These are phyloP conservation scores for Bauhinia variegata DNA, from an alignment of 306 rosid species.

Conservation along the genomic window DNA sequence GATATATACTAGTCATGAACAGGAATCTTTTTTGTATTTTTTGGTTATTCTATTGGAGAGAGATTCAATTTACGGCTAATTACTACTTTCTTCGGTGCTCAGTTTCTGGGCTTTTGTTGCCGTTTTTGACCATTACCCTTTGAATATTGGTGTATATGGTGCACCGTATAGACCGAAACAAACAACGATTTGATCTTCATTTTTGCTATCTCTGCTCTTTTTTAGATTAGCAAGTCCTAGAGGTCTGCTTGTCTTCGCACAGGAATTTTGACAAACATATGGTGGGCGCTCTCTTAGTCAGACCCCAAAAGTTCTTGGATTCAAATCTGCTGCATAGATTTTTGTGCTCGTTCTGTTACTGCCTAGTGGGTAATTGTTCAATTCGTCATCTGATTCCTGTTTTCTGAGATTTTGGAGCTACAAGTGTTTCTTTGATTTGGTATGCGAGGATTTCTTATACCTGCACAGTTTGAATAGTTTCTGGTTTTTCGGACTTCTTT, in stretches of 20 bases:
- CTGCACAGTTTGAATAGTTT: neutral
- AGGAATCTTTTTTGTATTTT: too few species aligned
- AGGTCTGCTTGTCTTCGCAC: neutral
- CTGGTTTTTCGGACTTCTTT: neutral
- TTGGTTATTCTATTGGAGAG: too few species aligned
- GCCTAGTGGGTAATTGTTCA: neutral
- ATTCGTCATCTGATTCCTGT: neutral
- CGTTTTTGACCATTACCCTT: neutral
- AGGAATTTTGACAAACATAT: neutral
- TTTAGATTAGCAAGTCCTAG: neutral
- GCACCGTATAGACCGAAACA: neutral
- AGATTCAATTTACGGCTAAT: too few species aligned
- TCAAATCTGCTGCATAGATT: too few species aligned
- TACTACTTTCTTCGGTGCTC: neutral
- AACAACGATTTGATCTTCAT: neutral
- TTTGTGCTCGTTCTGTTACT: neutral
- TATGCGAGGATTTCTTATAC: neutral
- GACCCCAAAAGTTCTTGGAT: too few species aligned
- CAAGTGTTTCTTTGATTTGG: neutral
- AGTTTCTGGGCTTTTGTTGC: neutral
- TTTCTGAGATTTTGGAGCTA: neutral
- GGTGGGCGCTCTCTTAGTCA: too few species aligned
- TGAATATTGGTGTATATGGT: too few species aligned
- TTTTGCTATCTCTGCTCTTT: too few species aligned
- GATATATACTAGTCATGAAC: too few species aligned